Conservation (phyloP, 1,284 basidiomycete species). For the Paramarasmius palmivorus region DNA sequence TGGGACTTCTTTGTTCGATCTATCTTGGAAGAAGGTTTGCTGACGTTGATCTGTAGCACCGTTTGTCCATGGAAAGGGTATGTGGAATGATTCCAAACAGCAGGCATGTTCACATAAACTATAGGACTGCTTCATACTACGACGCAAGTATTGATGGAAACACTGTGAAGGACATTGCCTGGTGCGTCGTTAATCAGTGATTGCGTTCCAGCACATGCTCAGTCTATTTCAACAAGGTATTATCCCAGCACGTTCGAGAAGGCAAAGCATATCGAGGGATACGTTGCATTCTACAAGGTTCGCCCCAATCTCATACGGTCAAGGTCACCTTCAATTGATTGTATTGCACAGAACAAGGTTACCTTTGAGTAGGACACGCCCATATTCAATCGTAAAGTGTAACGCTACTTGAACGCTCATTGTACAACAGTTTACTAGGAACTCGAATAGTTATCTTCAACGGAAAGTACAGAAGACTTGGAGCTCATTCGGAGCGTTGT, state of each 20-base stretch:
- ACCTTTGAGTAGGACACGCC: too few relatives aligned
- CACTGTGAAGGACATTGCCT: slow-evolving; percentile 56
- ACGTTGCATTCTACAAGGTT: slow-evolving; percentile 71
- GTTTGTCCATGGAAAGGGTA: slow-evolving; percentile 71
- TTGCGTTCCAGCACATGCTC: not conserved
- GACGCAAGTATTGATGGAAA: slow-evolving; percentile 49
- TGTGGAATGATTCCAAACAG: slow-evolving; percentile 13
- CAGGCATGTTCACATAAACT: slow-evolving; percentile 7
- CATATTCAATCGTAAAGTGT: too few relatives aligned
- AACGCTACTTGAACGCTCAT: too few relatives aligned
- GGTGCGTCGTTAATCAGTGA: slow-evolving; percentile 39
- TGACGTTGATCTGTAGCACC: slow-evolving; percentile 34
- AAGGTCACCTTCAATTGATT: too few relatives aligned
- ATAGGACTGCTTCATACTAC: slow-evolving; percentile 64
- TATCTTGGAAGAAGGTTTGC: slow-evolving; percentile 4
- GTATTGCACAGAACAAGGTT: too few relatives aligned
- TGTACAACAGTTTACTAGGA: too few relatives aligned
- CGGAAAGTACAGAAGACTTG: too few relatives aligned
- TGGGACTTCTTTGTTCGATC: slow-evolving; percentile 28
- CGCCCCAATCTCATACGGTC: too few relatives aligned
- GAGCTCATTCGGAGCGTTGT: too few relatives aligned
- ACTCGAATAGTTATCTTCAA: too few relatives aligned
- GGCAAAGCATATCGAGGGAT: slow-evolving; percentile 56
- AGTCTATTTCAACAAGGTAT: slow-evolving; percentile 43
- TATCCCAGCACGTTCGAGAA: slow-evolving; percentile 51